Base-by-base conservation (phyloP, 306 rosid species). In the Glycine tomentella region DNA sequence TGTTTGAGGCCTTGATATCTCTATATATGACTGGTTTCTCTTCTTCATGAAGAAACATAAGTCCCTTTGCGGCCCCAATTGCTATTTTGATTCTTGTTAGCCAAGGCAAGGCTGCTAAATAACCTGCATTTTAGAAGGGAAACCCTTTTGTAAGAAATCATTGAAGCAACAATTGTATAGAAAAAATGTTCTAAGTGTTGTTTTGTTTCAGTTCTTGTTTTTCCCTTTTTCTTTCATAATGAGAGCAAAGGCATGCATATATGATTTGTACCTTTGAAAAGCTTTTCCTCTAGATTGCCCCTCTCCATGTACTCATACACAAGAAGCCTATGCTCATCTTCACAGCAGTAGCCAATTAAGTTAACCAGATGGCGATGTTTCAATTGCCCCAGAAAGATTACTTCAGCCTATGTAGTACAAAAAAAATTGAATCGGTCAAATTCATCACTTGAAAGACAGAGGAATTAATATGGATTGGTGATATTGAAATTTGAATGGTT, bases 1-100 rank as follows among this genome's bases (percentile, higher is more conserved):
- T 90, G 82, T 95, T 93, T 36, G 98, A 89, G 81, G 98, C 90
- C 81, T 95, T 95, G 66, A 95, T 69, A 87, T 95, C 99, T 78
- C 99, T 87, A 61, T 88, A 91, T 65, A 93, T 93, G 79, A 95
- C 93, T 10, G 94, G 97, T 16, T 81, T 91, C 74, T 92, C 93
- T 81, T 91, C 96, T 83, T 93, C 97, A 40, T 95, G 99, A 65
- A 95, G 94, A 66, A 92, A 93, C 83, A 86, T 85, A 8, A 95
- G 93, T 46, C 97, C 99, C 69, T 93, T 92, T 12, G 99, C 98
- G 3, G 99, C 94, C 13, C 93, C 97, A 85, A 88, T 73, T 75
- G 98, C 98, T 72, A 95, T 88, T 81, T 93, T 92, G 34, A 93
- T 75, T 86, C 98, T 90, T 83, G 93, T 90, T 74, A 95, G 83